phyloP scores from a whole-genome alignment of 75 land plant species.

The Pinus albicaulis region DNA sequence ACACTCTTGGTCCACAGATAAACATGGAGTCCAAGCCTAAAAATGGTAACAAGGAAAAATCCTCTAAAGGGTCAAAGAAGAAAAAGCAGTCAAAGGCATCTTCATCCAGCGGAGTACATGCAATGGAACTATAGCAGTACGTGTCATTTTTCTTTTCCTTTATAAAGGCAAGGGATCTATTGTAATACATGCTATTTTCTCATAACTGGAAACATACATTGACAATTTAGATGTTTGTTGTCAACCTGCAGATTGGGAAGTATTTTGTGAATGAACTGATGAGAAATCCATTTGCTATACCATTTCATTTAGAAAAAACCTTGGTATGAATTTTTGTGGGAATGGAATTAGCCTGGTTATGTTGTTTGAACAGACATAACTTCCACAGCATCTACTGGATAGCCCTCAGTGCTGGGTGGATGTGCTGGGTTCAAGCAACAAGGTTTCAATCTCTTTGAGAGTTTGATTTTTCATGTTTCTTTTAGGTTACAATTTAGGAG shows the following conservation, averaged over 20 bases:
- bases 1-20: slow-evolving; percentile 13
- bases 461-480: too few relatives aligned
- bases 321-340: neutral
- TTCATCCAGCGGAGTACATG: neutral
- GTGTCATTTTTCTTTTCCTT: neutral
- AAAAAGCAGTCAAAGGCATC: slow-evolving; percentile 4
- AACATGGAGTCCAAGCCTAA: slow-evolving; percentile 5
- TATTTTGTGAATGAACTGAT: neutral
- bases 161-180: slow-evolving; percentile 4
- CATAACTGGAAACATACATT: neutral
- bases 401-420: neutral
- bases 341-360: neutral
- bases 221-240: neutral
- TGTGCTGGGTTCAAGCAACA: too few relatives aligned
- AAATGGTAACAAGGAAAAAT: slow-evolving; percentile 3
- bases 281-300: neutral
- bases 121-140: slow-evolving; percentile 2
- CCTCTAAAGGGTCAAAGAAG: neutral
- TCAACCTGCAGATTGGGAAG: neutral
- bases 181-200: neutral
- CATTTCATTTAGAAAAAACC: neutral
- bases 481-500: too few relatives aligned
- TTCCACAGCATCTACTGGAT: neutral
- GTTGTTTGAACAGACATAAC: neutral
- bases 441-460: too few relatives aligned